Percentiles rank a stretch among this genome's conserved stretches.
Conservation (phyloP, 805 yeast species). For the Metschnikowia kunwiensis region DNA sequence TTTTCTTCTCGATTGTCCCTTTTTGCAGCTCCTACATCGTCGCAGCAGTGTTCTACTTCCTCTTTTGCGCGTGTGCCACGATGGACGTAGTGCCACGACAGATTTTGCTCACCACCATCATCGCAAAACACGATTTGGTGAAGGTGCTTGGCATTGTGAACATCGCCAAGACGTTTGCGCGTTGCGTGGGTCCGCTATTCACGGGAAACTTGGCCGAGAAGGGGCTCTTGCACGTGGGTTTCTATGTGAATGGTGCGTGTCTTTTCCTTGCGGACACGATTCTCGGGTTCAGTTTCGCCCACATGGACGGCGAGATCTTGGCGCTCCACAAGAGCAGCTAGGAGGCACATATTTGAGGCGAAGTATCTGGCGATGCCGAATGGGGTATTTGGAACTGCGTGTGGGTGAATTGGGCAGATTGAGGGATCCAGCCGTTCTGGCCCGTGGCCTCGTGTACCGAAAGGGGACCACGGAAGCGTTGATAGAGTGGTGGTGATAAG, state of each 20-base stretch:
- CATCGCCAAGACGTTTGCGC: conserved; percentile 79
- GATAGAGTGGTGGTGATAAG: too few relatives aligned
- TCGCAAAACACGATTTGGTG: conserved; percentile 62
- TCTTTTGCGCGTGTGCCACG: conserved; percentile 49
- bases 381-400: too few relatives aligned
- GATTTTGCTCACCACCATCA: conserved; percentile 65
- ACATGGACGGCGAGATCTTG: conserved; percentile 36
- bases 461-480: too few relatives aligned
- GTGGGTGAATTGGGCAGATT: too few relatives aligned
- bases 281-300: conserved; percentile 41
- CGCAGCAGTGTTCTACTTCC: conserved; percentile 55
- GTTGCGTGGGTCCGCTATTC: conserved; percentile 76
- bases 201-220: conserved; percentile 70
- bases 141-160: conserved; percentile 82
- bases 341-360: too few relatives aligned
- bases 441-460: too few relatives aligned
- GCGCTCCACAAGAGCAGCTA: conserved; percentile 5
- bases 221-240: conserved; percentile 48
- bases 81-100: conserved; percentile 95
- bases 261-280: conserved; percentile 49
- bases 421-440: too few relatives aligned
- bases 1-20: conserved; percentile 48
- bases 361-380: too few relatives aligned
- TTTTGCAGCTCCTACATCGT: conserved; percentile 27
- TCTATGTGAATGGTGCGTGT: conserved; percentile 48